Conservation (phyloP, 768 basidiomycete genomes). For the Fibroporia radiculosa region DNA sequence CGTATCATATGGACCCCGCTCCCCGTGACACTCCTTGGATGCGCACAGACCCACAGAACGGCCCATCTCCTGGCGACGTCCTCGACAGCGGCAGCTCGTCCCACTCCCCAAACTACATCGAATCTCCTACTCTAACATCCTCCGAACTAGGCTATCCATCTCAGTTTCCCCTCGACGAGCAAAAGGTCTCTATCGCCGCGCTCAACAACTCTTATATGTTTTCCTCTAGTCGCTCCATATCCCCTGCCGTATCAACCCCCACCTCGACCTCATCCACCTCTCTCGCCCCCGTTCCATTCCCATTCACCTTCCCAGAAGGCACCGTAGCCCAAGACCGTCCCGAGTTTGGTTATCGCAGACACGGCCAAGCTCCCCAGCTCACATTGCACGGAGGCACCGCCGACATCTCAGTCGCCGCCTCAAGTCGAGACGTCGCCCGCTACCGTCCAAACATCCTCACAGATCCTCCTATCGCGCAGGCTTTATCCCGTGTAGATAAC, state of each 20-base stretch:
- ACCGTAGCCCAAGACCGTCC: conserved; percentile 45
- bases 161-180: conserved; percentile 46
- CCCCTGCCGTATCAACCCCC: conserved; percentile 58
- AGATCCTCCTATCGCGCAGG: conserved; percentile 31
- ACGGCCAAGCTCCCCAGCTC: conserved; percentile 49
- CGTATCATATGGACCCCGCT: conserved; percentile 30
- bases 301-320: conserved; percentile 55
- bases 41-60: conserved; percentile 21
- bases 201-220: conserved; percentile 51
- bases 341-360: conserved; percentile 62
- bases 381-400: conserved; percentile 70
- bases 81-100: conserved; percentile 36
- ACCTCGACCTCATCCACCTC: conserved; percentile 50
- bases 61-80: conserved; percentile 30
- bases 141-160: conserved; percentile 39
- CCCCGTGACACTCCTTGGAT: conserved; percentile 22
- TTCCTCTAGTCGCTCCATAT: conserved; percentile 63
- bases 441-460: conserved; percentile 32
- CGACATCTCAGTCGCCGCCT: conserved; percentile 51
- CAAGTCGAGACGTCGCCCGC: conserved; percentile 48
- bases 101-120: conserved; percentile 45
- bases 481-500: conserved; percentile 38
- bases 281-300: conserved; percentile 54
- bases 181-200: conserved; percentile 43
- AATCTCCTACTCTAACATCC: conserved; percentile 47